Evolutionary conservation across 2,329 filamentous ascomycete species (phyloP).

Genomic region (Aspergillus intermedius): DNA sequence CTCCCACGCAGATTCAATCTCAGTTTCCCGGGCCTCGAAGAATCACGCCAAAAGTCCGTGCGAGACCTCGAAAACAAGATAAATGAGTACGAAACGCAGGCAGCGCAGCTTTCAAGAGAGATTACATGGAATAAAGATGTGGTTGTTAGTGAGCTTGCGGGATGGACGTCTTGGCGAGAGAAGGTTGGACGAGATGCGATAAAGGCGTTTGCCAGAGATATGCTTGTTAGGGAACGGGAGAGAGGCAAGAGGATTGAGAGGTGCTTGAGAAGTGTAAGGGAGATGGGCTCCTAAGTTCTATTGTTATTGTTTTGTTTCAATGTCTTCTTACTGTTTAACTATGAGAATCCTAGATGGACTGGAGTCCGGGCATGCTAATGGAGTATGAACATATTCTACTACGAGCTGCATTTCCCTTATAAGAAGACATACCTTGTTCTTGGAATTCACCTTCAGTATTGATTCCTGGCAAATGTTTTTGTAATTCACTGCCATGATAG

Average conservation of each 20-base stretch:
- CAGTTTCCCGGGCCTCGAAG: slow-evolving; percentile 59
- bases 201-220: slow-evolving; percentile 66
- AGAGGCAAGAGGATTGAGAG: slow-evolving; percentile 73
- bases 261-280: slow-evolving; percentile 60
- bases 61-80: slow-evolving; percentile 80
- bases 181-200: slow-evolving; percentile 68
- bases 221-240: slow-evolving; percentile 73
- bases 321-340: slow-evolving; percentile 3
- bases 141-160: slow-evolving; percentile 82
- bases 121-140: slow-evolving; percentile 88
- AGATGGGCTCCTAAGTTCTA: slow-evolving; percentile 17
- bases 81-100: slow-evolving; percentile 61
- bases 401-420: too few relatives aligned
- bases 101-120: slow-evolving; percentile 69
- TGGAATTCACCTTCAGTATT: too few relatives aligned
- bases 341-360: neutral
- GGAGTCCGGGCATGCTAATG: too few relatives aligned
- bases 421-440: too few relatives aligned
- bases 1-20: slow-evolving; percentile 42
- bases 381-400: too few relatives aligned
- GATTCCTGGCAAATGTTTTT: too few relatives aligned
- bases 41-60: slow-evolving; percentile 73
- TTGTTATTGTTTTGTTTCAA: slow-evolving; percentile 4
- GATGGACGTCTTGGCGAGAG: slow-evolving; percentile 87
- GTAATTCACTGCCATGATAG: too few relatives aligned